phyloP scores from a whole-genome alignment of 179 eudicot genomes.

The Silene noctiflora region DNA sequence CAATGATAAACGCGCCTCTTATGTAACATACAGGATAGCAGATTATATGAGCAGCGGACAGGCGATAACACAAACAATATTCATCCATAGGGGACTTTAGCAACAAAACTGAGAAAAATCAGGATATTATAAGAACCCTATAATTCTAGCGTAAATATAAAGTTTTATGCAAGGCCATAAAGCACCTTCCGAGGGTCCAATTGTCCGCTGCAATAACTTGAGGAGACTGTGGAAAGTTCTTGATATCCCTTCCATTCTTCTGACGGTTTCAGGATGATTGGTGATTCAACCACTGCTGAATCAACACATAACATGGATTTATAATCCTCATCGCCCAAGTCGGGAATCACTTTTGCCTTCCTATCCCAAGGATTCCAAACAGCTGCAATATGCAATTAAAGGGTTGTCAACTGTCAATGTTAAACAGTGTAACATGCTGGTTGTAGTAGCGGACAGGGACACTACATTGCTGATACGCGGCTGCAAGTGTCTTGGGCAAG shows the following conservation, averaged over 20 bases:
- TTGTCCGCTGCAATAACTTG: slow-evolving; percentile 76
- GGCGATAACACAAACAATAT: background rate
- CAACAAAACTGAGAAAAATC: slow-evolving; percentile 9
- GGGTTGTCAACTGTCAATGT: background rate
- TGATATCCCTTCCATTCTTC: slow-evolving; percentile 69
- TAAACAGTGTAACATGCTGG: background rate
- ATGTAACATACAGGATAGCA: background rate
- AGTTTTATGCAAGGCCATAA: slow-evolving; percentile 26
- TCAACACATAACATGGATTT: slow-evolving; percentile 54
- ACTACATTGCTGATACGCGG: background rate
- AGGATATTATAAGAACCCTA: background rate
- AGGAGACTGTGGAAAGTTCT: slow-evolving; percentile 60
- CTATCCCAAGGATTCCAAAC: slow-evolving; percentile 77
- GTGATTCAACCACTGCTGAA: slow-evolving; percentile 52
- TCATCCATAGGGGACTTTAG: background rate
- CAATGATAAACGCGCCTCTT: background rate
- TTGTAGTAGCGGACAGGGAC: too few relatives aligned
- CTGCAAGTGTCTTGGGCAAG: background rate
- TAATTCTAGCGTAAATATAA: background rate
- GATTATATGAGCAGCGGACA: background rate
- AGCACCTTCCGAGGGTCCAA: slow-evolving; percentile 57
- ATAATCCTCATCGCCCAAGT: slow-evolving; percentile 56
- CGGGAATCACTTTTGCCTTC: slow-evolving; percentile 42
- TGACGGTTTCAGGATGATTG: slow-evolving; percentile 51
- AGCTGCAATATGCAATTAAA: slow-evolving; percentile 33